Evolutionary conservation across 164 flowering plant genomes (phyloP), one percentile per base, ranked within the genome.

Genomic region (Platanus orientalis): DNA sequence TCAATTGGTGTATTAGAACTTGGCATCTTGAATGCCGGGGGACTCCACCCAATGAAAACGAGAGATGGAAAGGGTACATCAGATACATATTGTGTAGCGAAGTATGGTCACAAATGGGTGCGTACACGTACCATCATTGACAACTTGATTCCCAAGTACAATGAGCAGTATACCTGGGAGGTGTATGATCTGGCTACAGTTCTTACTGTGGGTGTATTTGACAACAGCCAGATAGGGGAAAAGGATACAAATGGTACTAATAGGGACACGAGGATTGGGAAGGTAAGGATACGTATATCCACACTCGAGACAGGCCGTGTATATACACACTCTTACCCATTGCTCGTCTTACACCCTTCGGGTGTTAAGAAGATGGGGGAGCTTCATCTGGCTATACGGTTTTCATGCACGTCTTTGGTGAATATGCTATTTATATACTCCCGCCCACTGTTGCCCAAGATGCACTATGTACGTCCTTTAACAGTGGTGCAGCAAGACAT

Each of bases 281-380:
- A 90, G 75, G 96, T 92, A 19, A 63, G 93, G 54, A 81, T 92
- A 53, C 87, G 96, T 2, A 78, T 92, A 29, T 92, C 98, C 1
- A 92, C 98, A 4, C 87, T 92, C 7, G 98, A 90, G 74, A 77
- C 96, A 9, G 87, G 95, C 25, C 80, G 98, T 16, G 83, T 92
- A 17, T 92, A 90, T 49, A 88, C 98, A n/a, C 96, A 92, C 68
- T 81, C 89, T 14, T 92, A 92, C 56, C 98, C 98, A 0, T 54
- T 92, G 69, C 82, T 92, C 4, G 92, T 88, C 57, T 82, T 92
- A 36, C 89, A 88, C 47, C 88, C 98, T 28, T 75, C 83, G 2
- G 96, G 96, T 0, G 89, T 92, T 26, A 92, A 90, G 73, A 92
- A 90, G 72, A 90, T 90, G 96, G 96, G 96, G 2, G 98, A 92